These are phyloP conservation scores for Phytophthora ohioensis DNA, from an alignment of 352 stramenopile genomes.

Conservation along the genomic window DNA sequence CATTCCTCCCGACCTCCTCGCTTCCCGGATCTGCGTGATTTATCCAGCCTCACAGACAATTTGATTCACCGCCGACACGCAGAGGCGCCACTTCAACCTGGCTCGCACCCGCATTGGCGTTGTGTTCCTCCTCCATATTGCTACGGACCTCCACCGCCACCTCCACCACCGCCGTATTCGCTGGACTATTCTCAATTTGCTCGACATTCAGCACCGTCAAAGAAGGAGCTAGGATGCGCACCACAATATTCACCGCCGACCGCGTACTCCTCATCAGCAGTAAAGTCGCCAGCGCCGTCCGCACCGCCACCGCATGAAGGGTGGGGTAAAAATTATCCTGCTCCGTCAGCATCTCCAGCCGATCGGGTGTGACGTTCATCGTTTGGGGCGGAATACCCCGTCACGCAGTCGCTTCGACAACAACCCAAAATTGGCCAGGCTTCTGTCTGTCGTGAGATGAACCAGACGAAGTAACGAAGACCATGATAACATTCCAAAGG, in stretches of 20 bases:
- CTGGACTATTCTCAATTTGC: slow-evolving; percentile 3
- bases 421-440: too few species aligned
- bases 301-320: neutral
- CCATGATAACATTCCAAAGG: too few species aligned
- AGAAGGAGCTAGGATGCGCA: neutral
- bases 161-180: slow-evolving; percentile 1
- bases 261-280: neutral
- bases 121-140: slow-evolving; percentile 5
- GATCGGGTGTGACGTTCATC: too few species aligned
- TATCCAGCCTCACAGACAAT: neutral
- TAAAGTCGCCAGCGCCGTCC: neutral
- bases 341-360: slow-evolving; percentile 10
- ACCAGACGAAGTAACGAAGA: too few species aligned
- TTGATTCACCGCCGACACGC: slow-evolving; percentile 7
- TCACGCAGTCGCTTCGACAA: too few species aligned
- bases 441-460: too few species aligned
- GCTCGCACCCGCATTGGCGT: slow-evolving; percentile 1
- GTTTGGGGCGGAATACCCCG: too few species aligned
- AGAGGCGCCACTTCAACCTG: neutral
- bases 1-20: slow-evolving; percentile 9
- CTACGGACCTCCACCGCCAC: slow-evolving; percentile 10
- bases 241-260: neutral
- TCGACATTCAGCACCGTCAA: neutral
- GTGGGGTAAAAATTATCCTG: neutral
- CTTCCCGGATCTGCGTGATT: slow-evolving; percentile 8